A percentile compares a stretch with the other conserved stretches of the same genome.
Evolutionary conservation across 1,284 basidiomycete genomes (phyloP).

Genomic region (Coniophora puteana): DNA sequence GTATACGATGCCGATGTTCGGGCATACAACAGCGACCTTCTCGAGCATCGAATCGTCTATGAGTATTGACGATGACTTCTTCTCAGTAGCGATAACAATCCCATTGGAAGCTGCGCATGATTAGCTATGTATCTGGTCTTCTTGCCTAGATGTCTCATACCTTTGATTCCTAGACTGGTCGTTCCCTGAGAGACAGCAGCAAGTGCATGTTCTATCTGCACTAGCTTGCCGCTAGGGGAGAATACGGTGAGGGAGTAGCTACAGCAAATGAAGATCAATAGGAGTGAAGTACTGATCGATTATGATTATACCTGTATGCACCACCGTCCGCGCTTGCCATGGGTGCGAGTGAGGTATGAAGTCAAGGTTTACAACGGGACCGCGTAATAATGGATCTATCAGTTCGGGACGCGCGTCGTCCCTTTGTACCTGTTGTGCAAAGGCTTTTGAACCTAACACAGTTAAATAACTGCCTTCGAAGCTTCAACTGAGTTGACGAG

Average conservation of each 20-base stretch:
- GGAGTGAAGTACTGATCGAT: constrained; percentile 14
- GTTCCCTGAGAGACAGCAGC: constrained; percentile 97
- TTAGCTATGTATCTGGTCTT: constrained; percentile 13
- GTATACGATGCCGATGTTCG: constrained; percentile 99
- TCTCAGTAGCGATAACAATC: constrained; percentile 98
- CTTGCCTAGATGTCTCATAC: constrained; percentile 39
- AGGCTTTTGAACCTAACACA: constrained; percentile 12
- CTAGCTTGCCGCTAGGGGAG: constrained; percentile 97
- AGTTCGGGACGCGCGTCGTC: constrained; percentile 28
- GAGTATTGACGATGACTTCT: constrained; percentile 96
- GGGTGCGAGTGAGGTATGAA: too few species aligned
- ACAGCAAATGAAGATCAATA: constrained; percentile 18
- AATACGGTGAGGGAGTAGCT: constrained; percentile 99
- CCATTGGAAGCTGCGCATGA: constrained; percentile 84
- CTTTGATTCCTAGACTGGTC: constrained; percentile 98
- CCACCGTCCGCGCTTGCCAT: constrained; percentile 78
- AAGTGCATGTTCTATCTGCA: constrained; percentile 99
- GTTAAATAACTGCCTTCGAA: constrained; percentile 11
- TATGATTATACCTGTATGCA: constrained; percentile 64
- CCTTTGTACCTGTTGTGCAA: constrained; percentile 19
- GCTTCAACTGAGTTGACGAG: neutral
- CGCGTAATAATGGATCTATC: constrained; percentile 14
- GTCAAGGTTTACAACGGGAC: constrained; percentile 19
- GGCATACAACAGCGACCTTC: constrained; percentile 95
- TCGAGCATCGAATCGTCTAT: constrained; percentile 98